phyloP scores from a whole-genome alignment of 164 flowering plant species.

The Litsea cubeba region DNA sequence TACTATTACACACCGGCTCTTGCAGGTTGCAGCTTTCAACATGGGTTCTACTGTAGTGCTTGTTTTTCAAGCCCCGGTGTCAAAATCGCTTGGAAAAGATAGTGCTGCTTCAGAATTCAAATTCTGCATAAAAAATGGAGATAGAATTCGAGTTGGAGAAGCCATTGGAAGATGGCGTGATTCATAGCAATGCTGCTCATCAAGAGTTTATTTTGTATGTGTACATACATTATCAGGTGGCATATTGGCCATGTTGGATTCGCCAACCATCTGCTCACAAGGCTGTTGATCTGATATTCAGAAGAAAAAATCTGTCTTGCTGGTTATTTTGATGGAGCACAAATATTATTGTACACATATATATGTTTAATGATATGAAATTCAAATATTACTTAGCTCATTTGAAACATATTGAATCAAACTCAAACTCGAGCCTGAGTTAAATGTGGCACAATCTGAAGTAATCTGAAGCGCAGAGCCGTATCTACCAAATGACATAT shows the following conservation, averaged over 20 bases:
- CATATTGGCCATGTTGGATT: neutral
- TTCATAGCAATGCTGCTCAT: neutral
- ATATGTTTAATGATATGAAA: no score
- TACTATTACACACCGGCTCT: neutral
- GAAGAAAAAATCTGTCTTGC: no score
- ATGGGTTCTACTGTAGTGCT: conserved; percentile 98
- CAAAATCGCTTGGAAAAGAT: conserved; percentile 22
- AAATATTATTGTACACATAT: no score
- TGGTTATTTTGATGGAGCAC: no score
- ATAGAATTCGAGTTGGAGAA: conserved; percentile 70
- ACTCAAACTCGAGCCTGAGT: no score
- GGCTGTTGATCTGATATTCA: no score
- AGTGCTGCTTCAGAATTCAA: conserved; percentile 47
- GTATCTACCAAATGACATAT: no score
- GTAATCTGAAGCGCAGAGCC: no score
- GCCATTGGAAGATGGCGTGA: conserved; percentile 50
- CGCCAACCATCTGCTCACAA: neutral
- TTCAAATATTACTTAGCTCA: no score
- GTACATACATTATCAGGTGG: neutral
- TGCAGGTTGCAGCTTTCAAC: conserved; percentile 85
- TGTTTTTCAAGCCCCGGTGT: conserved; percentile 77
- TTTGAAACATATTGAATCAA: no score
- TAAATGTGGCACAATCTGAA: no score
- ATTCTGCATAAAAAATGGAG: conserved; percentile 60
- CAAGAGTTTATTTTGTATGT: neutral